Evolutionary conservation across 768 basidiomycete species (phyloP).

Genomic region (Trametes coccinea): DNA sequence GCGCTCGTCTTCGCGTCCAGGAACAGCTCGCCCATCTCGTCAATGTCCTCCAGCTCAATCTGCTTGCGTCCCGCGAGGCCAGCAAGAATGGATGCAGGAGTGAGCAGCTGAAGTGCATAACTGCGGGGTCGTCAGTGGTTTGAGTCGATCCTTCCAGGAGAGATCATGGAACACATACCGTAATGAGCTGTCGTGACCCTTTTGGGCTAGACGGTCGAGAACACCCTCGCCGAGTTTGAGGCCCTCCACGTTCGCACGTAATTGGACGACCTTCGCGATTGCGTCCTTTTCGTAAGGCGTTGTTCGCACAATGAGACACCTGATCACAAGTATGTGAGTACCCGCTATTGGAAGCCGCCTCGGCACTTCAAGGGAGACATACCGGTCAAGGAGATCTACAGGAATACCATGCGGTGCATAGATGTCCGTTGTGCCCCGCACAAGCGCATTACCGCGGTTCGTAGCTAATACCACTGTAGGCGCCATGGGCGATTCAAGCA

Average conservation of each 20-base stretch:
- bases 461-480: constrained; percentile 97
- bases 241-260: constrained; percentile 86
- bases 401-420: constrained; percentile 92
- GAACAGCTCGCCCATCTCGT: constrained; percentile 94
- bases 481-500: constrained; percentile 95
- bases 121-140: constrained; percentile 37
- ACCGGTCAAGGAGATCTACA: constrained; percentile 91
- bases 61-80: constrained; percentile 73
- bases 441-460: constrained; percentile 89
- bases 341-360: neutral
- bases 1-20: constrained; percentile 83
- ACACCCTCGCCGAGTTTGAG: constrained; percentile 75
- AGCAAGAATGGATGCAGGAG: constrained; percentile 88
- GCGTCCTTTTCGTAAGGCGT: constrained; percentile 80
- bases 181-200: constrained; percentile 81
- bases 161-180: constrained; percentile 47
- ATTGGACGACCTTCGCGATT: constrained; percentile 81
- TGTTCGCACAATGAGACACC: constrained; percentile 95
- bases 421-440: constrained; percentile 92
- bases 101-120: constrained; percentile 88
- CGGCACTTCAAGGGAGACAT: constrained; percentile 24
- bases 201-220: constrained; percentile 74
- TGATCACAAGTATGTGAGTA: constrained; percentile 30
- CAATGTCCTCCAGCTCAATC: constrained; percentile 85
- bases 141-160: neutral